A percentile compares a stretch with the other conserved stretches of the same genome.
Conservation (phyloP, 345 rosid species). For the Salix purpurea region DNA sequence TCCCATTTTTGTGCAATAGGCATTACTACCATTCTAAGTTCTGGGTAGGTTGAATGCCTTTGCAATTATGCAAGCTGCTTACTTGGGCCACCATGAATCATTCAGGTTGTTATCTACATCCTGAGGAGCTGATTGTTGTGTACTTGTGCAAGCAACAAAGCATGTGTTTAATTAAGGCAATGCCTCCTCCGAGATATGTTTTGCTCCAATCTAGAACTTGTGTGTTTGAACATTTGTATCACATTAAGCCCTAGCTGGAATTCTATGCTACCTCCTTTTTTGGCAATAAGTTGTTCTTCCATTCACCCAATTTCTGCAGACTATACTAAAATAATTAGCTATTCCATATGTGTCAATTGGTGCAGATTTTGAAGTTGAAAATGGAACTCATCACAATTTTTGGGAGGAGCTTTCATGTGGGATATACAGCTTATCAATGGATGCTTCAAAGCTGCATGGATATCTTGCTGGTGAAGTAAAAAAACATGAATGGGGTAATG, state of each 20-base stretch:
- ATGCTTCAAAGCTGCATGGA: slow-evolving; percentile 30
- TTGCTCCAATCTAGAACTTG: no score
- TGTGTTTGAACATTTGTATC: neutral
- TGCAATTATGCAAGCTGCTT: neutral
- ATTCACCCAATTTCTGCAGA: neutral
- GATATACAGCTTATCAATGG: slow-evolving; percentile 54
- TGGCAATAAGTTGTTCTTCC: neutral
- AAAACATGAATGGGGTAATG: slow-evolving; percentile 62
- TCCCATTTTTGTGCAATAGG: neutral
- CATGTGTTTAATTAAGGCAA: neutral
- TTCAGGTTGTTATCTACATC: neutral
- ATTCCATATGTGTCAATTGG: neutral
- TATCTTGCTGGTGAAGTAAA: slow-evolving; percentile 42
- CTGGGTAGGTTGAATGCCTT: neutral
- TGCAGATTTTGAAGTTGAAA: slow-evolving; percentile 48
- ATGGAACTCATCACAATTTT: slow-evolving; percentile 36
- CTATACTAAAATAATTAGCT: neutral
- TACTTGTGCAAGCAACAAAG: neutral
- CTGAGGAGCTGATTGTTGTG: neutral
- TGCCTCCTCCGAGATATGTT: no score
- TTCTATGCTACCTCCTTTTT: neutral
- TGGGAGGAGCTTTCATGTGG: slow-evolving; percentile 97
- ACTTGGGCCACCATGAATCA: neutral
- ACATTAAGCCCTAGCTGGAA: neutral
- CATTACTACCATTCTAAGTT: neutral